Base-by-base conservation (phyloP, 2,329 filamentous ascomycete genomes). In the Penicillium sp. region DNA sequence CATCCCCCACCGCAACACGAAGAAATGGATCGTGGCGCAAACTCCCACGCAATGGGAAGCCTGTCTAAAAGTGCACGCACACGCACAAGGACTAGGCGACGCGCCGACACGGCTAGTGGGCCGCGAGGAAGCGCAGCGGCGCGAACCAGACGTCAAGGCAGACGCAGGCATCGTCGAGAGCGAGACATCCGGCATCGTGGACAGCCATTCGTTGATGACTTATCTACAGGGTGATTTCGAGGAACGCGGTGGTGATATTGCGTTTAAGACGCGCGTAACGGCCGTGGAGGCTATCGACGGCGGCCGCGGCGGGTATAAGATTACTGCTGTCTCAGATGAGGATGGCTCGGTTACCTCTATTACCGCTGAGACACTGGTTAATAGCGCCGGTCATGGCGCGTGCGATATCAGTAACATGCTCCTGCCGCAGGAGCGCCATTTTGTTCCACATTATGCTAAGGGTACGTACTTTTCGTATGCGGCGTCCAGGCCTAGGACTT, bases 11-110 rank as follows among this genome's bases (percentile, higher is more conserved):
- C 81, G 81, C 52, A 88, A 88, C 70, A 89, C 86, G 24, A 92
- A 92, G 57, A 97, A 97, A 78, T 97, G 93, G 92, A 89, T 97
- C 66, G 89, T 97, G 1, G 93, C 93, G 1, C 94, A 97, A 77
- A 88, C 86, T 50, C 80, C 81, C 1, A 77, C 76, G 45, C 90
- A 97, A 77, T 82, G 84, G 69, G 81, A 78, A n/a, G 85, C 84
- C 2, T 78, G 76, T 42, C 58, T 75, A 2, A 78, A 79, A 42
- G 72, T 85, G 0, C 81, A 86, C 67, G 72, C 77, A 1, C 82
- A 84, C 58, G 79, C 83, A 2, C 74, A 76, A 42, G 68, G 70
- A 7, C 78, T 87, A 42, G 80, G 77, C 18, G 88, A 95, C 0
- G 64, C 60, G 1, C 90, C 91, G 0, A 88, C 88, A 35, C 79